Conservation (phyloP, 1,139 yeast species). For the Geotrichum histeridarum region DNA sequence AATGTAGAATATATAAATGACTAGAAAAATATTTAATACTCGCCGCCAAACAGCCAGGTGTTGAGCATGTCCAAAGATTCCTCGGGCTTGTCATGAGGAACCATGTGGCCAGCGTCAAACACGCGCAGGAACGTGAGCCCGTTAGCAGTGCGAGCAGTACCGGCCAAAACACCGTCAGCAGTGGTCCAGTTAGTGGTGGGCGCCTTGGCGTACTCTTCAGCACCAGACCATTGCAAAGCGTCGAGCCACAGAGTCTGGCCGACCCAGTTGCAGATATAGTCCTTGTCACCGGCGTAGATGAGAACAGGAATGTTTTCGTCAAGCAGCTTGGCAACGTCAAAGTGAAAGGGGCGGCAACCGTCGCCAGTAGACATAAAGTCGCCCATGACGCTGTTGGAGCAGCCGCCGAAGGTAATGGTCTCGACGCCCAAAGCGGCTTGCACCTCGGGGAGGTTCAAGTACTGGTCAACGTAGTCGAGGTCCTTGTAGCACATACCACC, state of each 20-base stretch:
- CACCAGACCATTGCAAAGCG: slow-evolving; percentile 57
- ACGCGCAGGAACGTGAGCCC: slow-evolving; percentile 56
- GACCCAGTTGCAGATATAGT: slow-evolving; percentile 84
- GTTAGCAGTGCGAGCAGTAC: slow-evolving; percentile 44
- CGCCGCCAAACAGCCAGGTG: slow-evolving; percentile 50
- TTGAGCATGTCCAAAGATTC: slow-evolving; percentile 64
- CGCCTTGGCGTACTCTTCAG: slow-evolving; percentile 20
- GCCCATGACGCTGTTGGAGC: slow-evolving; percentile 52
- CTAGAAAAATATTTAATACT: no score
- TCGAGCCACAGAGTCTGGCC: slow-evolving; percentile 79
- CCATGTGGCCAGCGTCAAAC: slow-evolving; percentile 61
- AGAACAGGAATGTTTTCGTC: slow-evolving; percentile 67
- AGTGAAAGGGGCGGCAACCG: slow-evolving; percentile 60
- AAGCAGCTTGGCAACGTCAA: slow-evolving; percentile 52
- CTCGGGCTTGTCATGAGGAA: slow-evolving; percentile 70
- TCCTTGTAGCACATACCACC: slow-evolving; percentile 55
- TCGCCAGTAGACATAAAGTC: slow-evolving; percentile 59
- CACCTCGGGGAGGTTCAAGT: slow-evolving; percentile 55
- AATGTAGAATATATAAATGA: no score
- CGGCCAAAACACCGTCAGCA: slow-evolving; percentile 38
- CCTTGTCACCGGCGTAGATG: slow-evolving; percentile 85
- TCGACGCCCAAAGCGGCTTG: slow-evolving; percentile 57
- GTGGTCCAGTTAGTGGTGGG: slow-evolving; percentile 32
- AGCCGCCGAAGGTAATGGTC: slow-evolving; percentile 50
- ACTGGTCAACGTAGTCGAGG: slow-evolving; percentile 50